A percentile compares a stretch with the other conserved stretches of the same genome.
Evolutionary conservation across 768 basidiomycete genomes (phyloP).

Genomic region (Leucosporidium scottii): DNA sequence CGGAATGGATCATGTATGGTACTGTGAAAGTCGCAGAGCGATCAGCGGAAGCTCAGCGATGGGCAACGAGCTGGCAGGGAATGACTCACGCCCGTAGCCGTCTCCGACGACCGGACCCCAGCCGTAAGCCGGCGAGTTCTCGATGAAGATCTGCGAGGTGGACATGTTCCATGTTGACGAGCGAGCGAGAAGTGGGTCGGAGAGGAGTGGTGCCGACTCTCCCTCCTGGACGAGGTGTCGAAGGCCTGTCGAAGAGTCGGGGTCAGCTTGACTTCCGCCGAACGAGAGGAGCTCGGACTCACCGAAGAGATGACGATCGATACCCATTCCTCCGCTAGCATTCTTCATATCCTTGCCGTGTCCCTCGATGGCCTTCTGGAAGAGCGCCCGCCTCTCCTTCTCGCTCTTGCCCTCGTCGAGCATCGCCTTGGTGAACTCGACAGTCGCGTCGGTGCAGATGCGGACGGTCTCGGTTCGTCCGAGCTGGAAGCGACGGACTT

Average conservation of each 20-base stretch:
- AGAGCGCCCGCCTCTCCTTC: slow-evolving; percentile 54
- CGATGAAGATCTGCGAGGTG: slow-evolving; percentile 65
- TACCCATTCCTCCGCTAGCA: slow-evolving; percentile 85
- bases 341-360: slow-evolving; percentile 78
- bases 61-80: too few relatives aligned
- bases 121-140: slow-evolving; percentile 40
- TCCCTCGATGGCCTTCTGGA: slow-evolving; percentile 63
- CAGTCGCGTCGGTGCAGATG: slow-evolving; percentile 70
- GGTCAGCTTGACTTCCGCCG: slow-evolving; percentile 48
- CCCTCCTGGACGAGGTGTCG: slow-evolving; percentile 60
- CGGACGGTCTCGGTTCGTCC: slow-evolving; percentile 94
- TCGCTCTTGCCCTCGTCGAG: slow-evolving; percentile 55
- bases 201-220: slow-evolving; percentile 47
- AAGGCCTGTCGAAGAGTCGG: background rate
- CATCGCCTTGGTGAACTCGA: slow-evolving; percentile 84
- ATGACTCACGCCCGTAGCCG: slow-evolving; percentile 63
- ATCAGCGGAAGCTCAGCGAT: too few relatives aligned
- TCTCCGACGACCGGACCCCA: slow-evolving; percentile 91
- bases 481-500: slow-evolving; percentile 79
- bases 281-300: background rate
- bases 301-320: slow-evolving; percentile 90
- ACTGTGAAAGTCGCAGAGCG: background rate
- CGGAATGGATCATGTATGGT: slow-evolving; percentile 63
- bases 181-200: slow-evolving; percentile 49
- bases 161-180: slow-evolving; percentile 87